phyloP scores from a whole-genome alignment of 106 monocot species.

The Phalaenopsis equestris region DNA sequence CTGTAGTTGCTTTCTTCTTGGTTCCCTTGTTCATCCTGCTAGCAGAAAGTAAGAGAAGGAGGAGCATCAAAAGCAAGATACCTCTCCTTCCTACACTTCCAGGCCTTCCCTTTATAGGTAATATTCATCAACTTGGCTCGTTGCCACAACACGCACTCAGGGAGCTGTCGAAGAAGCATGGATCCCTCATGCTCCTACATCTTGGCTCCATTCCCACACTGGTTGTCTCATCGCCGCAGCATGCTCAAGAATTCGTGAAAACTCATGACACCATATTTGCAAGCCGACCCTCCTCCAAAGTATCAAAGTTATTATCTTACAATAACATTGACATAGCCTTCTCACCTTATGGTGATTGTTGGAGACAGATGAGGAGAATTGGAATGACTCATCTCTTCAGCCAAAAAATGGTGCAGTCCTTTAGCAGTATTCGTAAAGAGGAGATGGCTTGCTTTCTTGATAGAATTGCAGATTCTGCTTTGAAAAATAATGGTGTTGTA shows the following conservation, averaged over 20 bases:
- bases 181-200: conserved; percentile 27
- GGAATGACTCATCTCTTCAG: conserved; percentile 11
- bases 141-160: conserved; percentile 3
- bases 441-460: conserved; percentile 7
- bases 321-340: conserved; percentile 6
- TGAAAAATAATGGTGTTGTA: neutral
- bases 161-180: conserved; percentile 17
- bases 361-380: conserved; percentile 18
- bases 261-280: conserved; percentile 18
- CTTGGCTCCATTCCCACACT: conserved; percentile 16
- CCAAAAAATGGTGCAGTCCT: conserved; percentile 8
- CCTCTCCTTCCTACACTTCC: conserved; percentile 17
- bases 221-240: conserved; percentile 20
- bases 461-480: neutral
- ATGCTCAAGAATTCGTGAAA: conserved; percentile 17
- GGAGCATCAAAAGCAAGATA: neutral
- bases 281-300: neutral
- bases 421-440: neutral
- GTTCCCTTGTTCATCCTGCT: neutral
- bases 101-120: conserved; percentile 22
- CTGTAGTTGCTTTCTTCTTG: neutral
- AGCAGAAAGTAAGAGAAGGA: neutral
- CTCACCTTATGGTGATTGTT: conserved; percentile 22
- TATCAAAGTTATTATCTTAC: neutral
- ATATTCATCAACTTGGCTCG: conserved; percentile 14